Percentiles rank a stretch among this genome's conserved stretches.
phyloP scores from a whole-genome alignment of 2,329 filamentous ascomycete species.

The Emericellopsis atlantica region DNA sequence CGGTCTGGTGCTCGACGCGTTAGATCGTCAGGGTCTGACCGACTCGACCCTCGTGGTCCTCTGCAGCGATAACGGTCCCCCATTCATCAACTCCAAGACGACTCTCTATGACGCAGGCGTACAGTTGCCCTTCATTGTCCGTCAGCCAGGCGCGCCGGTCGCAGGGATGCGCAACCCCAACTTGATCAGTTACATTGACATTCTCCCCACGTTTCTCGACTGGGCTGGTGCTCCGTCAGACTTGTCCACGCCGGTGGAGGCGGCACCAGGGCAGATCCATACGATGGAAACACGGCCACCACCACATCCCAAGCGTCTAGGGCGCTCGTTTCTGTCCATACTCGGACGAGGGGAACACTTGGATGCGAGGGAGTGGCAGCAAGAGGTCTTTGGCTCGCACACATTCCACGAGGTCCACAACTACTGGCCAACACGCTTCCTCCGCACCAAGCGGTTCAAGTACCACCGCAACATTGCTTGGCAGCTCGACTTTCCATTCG shows the following conservation, averaged over 20 bases:
- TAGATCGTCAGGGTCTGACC: conserved; percentile 16
- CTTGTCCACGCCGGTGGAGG: background rate
- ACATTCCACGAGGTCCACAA: conserved; percentile 37
- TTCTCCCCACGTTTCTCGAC: conserved; percentile 30
- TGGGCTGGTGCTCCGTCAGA: conserved; percentile 14
- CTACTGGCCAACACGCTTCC: conserved; percentile 35
- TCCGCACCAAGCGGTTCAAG: conserved; percentile 29
- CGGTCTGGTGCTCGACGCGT: conserved; percentile 21
- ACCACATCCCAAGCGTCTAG: conserved; percentile 8
- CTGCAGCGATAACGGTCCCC: conserved; percentile 33
- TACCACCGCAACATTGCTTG: conserved; percentile 37
- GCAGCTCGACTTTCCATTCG: conserved; percentile 34
- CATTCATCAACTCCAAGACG: conserved; percentile 38
- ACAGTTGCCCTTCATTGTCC: conserved; percentile 26
- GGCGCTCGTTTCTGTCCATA: conserved; percentile 24
- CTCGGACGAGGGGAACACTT: conserved; percentile 7
- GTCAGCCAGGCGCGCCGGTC: conserved; percentile 13
- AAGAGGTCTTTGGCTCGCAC: conserved; percentile 33
- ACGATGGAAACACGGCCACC: too few relatives aligned
- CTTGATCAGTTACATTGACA: conserved; percentile 30
- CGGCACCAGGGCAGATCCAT: background rate
- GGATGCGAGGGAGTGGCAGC: conserved; percentile 11
- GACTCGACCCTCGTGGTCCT: conserved; percentile 30
- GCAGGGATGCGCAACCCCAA: conserved; percentile 22
- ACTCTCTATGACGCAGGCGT: conserved; percentile 35